Conservation (phyloP, 2,329 filamentous ascomycete species). For the Ceratocystis cubensis region DNA sequence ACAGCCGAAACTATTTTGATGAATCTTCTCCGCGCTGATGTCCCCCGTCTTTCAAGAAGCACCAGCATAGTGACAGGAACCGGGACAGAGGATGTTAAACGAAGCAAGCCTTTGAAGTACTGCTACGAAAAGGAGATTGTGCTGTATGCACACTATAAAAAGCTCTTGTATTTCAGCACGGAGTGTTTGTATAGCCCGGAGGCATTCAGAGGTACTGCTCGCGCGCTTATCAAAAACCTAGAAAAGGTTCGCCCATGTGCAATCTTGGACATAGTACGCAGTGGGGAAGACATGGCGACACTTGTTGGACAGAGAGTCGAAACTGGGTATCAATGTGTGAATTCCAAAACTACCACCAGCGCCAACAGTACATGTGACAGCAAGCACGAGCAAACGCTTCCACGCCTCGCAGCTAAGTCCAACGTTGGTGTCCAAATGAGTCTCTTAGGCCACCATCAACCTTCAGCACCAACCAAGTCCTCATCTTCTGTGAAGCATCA, state of each 20-base stretch:
- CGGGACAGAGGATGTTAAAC: slow-evolving; percentile 72
- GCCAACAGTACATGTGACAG: slow-evolving; percentile 1
- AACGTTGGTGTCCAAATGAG: not conserved
- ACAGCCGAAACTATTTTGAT: slow-evolving; percentile 95
- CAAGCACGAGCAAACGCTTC: not conserved
- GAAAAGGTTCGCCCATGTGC: slow-evolving; percentile 88
- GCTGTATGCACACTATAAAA: slow-evolving; percentile 91
- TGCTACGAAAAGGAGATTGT: slow-evolving; percentile 99
- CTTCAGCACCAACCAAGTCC: not conserved
- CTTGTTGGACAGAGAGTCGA: slow-evolving; percentile 39
- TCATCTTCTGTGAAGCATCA: not conserved
- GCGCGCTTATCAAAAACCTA: slow-evolving; percentile 85
- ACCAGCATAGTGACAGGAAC: slow-evolving; percentile 80
- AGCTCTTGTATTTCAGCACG: slow-evolving; percentile 93
- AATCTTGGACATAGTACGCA: slow-evolving; percentile 86
- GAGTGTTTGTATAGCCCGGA: slow-evolving; percentile 98
- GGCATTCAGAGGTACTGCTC: slow-evolving; percentile 84
- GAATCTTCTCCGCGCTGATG: slow-evolving; percentile 84
- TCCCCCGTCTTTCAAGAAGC: slow-evolving; percentile 73
- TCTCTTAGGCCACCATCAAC: not conserved
- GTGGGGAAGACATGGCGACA: slow-evolving; percentile 89
- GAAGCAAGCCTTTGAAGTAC: slow-evolving; percentile 94
- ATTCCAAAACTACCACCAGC: not conserved
- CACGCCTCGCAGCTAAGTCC: not conserved
- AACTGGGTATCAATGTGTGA: slow-evolving; percentile 4